Percentiles rank a stretch among this genome's conserved stretches.
Evolutionary conservation across 306 rosid species (phyloP).

Genomic region (Cicer bijugum): DNA sequence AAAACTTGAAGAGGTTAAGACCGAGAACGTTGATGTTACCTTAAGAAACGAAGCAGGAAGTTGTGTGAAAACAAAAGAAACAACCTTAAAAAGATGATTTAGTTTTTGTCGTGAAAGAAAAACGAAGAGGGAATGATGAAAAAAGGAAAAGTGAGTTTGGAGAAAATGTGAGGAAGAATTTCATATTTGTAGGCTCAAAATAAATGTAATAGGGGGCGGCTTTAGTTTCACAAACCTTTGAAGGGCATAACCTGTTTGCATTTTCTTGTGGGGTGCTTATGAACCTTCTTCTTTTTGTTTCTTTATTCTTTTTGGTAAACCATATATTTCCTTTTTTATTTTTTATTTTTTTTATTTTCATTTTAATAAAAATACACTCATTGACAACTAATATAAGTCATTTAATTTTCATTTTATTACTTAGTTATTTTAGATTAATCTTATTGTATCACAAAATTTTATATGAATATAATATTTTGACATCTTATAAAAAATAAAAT

Average conservation of each 20-base stretch:
- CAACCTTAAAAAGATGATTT: conserved; percentile 37
- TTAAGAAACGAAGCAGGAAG: conserved; percentile 36
- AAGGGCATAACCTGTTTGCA: conserved; percentile 54
- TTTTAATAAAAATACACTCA: too few species aligned
- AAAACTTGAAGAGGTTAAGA: conserved; percentile 20
- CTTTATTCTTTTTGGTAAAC: conserved; percentile 5
- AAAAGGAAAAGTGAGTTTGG: conserved; percentile 32
- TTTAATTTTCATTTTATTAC: too few species aligned
- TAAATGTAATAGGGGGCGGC: conserved; percentile 39
- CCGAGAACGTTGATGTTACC: conserved; percentile 46
- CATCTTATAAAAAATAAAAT: too few species aligned
- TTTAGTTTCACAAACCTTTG: conserved; percentile 47
- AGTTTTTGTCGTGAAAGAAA: conserved; percentile 25
- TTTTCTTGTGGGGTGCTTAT: conserved; percentile 57
- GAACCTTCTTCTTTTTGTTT: conserved; percentile 57
- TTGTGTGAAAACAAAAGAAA: conserved; percentile 23
- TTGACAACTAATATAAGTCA: too few species aligned
- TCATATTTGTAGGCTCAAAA: conserved; percentile 68
- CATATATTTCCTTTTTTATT: too few species aligned
- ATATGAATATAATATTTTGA: too few species aligned
- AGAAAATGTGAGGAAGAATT: conserved; percentile 48
- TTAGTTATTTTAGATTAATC: too few species aligned
- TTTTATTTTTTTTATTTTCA: too few species aligned
- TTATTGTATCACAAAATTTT: too few species aligned
- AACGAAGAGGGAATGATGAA: conserved; percentile 39